A percentile compares a stretch with the other conserved stretches of the same genome.
These are phyloP conservation scores for Avena sativa DNA, from an alignment of 176 grass and related monocot genomes.

Conservation along the genomic window DNA sequence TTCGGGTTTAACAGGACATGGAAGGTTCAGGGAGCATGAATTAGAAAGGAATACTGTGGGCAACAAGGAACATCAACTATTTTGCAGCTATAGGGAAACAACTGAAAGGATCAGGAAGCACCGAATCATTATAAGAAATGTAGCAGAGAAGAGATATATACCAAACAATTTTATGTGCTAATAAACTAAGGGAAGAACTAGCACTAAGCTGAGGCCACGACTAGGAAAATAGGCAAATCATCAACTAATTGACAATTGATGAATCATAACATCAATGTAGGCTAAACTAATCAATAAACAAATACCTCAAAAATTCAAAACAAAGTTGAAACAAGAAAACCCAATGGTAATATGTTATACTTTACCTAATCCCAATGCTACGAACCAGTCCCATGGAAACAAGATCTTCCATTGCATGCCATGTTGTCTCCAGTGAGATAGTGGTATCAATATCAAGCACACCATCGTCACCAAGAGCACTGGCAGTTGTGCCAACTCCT, in stretches of 20 bases:
- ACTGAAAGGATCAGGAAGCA: background rate
- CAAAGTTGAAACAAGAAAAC: background rate
- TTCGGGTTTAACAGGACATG: background rate
- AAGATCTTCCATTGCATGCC: conserved; percentile 97
- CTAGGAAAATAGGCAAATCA: background rate
- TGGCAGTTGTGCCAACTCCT: conserved; percentile 85
- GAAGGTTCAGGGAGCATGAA: background rate
- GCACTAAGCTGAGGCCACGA: background rate
- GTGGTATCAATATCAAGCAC: conserved; percentile 93
- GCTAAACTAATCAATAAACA: background rate
- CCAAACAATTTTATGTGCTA: background rate
- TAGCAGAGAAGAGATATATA: background rate
- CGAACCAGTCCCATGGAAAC: conserved; percentile 76
- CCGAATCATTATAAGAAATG: background rate
- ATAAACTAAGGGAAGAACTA: background rate
- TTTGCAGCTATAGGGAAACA: conserved; percentile 23
- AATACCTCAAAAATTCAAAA: conserved; percentile 16
- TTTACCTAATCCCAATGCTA: conserved; percentile 92
- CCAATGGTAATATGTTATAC: background rate
- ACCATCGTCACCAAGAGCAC: conserved; percentile 82
- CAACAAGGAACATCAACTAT: background rate
- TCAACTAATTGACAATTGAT: background rate
- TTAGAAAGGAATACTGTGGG: background rate
- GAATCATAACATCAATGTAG: background rate
- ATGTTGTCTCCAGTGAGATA: conserved; percentile 93